A percentile compares a stretch with the other conserved stretches of the same genome.
phyloP scores from a whole-genome alignment of 2,329 filamentous ascomycete species.

The Colletotrichum truncatum region DNA sequence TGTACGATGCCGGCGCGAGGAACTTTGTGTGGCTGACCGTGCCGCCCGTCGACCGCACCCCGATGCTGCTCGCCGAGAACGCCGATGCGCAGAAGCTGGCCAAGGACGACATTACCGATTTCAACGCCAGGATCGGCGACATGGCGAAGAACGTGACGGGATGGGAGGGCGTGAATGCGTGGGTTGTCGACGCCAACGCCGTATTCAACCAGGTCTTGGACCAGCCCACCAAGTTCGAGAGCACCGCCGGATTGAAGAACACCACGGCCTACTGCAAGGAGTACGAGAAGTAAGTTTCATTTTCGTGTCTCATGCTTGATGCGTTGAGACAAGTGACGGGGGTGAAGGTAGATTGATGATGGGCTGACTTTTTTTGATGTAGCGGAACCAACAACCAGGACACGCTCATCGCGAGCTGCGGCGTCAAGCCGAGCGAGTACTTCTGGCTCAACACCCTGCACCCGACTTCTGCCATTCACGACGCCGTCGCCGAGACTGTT shows the following conservation, averaged over 20 bases:
- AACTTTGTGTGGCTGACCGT: conserved; percentile 70
- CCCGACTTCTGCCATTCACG: conserved; percentile 71
- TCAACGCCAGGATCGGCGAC: conserved; percentile 55
- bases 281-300: conserved; percentile 59
- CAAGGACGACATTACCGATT: conserved; percentile 56
- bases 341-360: background rate
- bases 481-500: conserved; percentile 63
- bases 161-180: conserved; percentile 54
- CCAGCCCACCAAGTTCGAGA: conserved; percentile 55
- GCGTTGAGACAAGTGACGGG: no score
- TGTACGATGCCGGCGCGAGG: conserved; percentile 62
- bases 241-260: conserved; percentile 64
- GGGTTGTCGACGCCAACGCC: conserved; percentile 60
- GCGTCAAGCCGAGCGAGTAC: conserved; percentile 67
- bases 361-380: background rate
- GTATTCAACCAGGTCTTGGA: conserved; percentile 63
- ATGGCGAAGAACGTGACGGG: conserved; percentile 52
- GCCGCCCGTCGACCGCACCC: conserved; percentile 65
- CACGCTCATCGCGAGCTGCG: conserved; percentile 55
- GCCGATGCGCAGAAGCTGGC: conserved; percentile 41
- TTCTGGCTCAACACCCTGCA: conserved; percentile 72
- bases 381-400: conserved; percentile 56
- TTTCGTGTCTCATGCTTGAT: no score
- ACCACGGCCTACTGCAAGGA: conserved; percentile 62
- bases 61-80: conserved; percentile 53